These are phyloP conservation scores for Ogataea neopini DNA, from an alignment of 805 yeast species.

Conservation along the genomic window DNA sequence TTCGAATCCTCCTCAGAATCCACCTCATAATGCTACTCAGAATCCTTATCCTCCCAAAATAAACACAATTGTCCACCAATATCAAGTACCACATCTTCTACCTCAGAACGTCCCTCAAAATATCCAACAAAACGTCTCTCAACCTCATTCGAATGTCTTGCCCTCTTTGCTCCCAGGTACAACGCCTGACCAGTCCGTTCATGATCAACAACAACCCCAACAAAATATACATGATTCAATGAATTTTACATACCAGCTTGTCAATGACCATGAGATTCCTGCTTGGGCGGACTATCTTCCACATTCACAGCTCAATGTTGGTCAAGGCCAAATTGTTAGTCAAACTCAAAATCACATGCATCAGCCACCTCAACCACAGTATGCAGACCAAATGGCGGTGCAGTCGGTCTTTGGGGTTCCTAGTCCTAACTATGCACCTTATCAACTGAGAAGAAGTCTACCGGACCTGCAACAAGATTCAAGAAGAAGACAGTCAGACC, in stretches of 20 bases:
- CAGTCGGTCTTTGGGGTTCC: not conserved
- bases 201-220: not conserved
- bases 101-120: not conserved
- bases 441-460: not conserved
- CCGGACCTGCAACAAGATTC: not conserved
- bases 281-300: conserved; percentile 5
- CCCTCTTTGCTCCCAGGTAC: not conserved
- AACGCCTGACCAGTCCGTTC: not conserved
- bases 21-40: not conserved
- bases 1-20: not conserved
- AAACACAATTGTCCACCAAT: not conserved
- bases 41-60: not conserved
- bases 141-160: not conserved
- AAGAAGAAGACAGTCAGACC: not conserved
- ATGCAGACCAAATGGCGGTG: not conserved
- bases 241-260: not conserved
- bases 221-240: not conserved
- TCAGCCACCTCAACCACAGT: conserved; percentile 1
- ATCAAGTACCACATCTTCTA: not conserved
- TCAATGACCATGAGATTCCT: conserved; percentile 1
- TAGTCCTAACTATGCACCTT: not conserved
- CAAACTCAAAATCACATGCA: not conserved
- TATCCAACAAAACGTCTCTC: not conserved
- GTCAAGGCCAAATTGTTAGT: not conserved
- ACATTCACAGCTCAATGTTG: not conserved